A percentile compares a stretch with the other conserved stretches of the same genome.
Conservation (phyloP, 305 asterid species). For the Coffea humblotiana region DNA sequence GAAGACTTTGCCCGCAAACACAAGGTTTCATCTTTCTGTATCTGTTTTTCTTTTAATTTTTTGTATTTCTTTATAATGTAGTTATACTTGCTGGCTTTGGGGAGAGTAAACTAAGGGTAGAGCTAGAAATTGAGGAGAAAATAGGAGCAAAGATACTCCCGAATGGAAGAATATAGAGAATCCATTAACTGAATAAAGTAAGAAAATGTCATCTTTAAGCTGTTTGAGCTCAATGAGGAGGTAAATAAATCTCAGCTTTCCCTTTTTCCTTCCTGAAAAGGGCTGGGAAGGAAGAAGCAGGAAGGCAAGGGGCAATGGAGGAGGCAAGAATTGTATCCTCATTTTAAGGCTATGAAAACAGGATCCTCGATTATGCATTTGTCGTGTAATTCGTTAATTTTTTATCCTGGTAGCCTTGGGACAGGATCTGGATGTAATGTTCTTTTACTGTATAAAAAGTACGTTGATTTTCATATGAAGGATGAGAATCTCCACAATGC, state of each 20-base stretch:
- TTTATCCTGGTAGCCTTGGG: not conserved
- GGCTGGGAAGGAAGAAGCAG: not conserved
- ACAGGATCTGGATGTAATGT: not conserved
- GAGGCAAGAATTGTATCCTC: not conserved
- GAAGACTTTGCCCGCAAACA: slow-evolving; percentile 97
- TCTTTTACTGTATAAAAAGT: not conserved
- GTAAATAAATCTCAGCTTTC: not conserved
- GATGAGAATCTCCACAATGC: not conserved
- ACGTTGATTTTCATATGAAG: not conserved
- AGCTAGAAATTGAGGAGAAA: not conserved
- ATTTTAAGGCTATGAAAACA: not conserved
- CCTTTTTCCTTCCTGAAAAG: no score
- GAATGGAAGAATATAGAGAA: not conserved
- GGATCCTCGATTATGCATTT: not conserved
- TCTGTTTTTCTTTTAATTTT: not conserved
- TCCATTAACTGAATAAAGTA: not conserved
- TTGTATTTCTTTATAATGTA: not conserved
- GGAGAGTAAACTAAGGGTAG: not conserved
- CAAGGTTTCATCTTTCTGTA: slow-evolving; percentile 48
- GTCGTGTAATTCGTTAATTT: not conserved
- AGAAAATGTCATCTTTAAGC: not conserved
- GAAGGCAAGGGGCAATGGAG: not conserved
- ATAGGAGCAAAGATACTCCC: not conserved
- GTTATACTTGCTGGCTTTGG: not conserved
- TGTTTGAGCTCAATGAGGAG: not conserved